A percentile compares a stretch with the other conserved stretches of the same genome.
Conservation (phyloP, 768 basidiomycete genomes). For the Psilocybe cubensis region DNA sequence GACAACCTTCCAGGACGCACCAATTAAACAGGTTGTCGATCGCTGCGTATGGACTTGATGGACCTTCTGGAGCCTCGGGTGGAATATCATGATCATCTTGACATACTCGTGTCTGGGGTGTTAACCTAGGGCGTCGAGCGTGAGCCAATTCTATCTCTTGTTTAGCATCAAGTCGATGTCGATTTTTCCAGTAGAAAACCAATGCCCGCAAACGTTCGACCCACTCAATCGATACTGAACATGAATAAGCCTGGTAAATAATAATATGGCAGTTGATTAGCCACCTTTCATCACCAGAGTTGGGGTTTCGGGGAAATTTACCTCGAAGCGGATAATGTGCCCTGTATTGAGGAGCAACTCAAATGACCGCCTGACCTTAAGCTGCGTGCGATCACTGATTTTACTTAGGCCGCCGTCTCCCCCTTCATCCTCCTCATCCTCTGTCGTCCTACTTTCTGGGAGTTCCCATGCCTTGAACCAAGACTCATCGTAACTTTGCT, state of each 20-base stretch:
- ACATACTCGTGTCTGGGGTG: conserved; percentile 52
- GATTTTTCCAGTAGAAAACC: conserved; percentile 77
- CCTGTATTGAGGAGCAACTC: conserved; percentile 77
- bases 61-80: conserved; percentile 56
- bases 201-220: conserved; percentile 74
- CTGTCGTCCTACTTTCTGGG: conserved; percentile 41
- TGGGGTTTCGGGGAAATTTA: conserved; percentile 33
- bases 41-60: conserved; percentile 56
- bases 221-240: conserved; percentile 80
- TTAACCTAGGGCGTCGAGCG: conserved; percentile 59
- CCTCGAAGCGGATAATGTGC: conserved; percentile 77
- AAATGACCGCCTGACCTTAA: conserved; percentile 72
- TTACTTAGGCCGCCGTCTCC: conserved; percentile 57
- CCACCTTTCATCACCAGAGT: not conserved
- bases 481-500: conserved; percentile 29
- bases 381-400: conserved; percentile 42
- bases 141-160: conserved; percentile 83
- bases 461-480: conserved; percentile 36
- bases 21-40: conserved; percentile 79
- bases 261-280: not conserved
- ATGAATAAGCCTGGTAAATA: conserved; percentile 59
- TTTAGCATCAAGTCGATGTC: conserved; percentile 74
- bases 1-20: conserved; percentile 85
- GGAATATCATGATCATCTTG: conserved; percentile 42
- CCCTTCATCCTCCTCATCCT: conserved; percentile 68